Conservation (phyloP, 1,284 basidiomycete species). For the Athelia sp. region DNA sequence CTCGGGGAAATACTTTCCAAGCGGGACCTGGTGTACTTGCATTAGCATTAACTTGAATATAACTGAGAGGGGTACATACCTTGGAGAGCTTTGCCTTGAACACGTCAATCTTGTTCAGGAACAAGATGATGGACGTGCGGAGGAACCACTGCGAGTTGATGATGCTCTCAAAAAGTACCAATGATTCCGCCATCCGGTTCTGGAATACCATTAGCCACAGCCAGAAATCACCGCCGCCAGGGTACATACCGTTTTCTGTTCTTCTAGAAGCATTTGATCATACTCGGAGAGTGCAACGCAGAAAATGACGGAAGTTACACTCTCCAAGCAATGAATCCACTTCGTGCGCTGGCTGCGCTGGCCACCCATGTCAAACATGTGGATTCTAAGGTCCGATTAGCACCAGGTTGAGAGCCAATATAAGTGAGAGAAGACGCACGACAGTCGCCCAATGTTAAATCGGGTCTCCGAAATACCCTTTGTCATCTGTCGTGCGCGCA, state of each 20-base stretch:
- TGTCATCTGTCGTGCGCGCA: constrained; percentile 87
- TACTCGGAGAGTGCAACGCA: constrained; percentile 94
- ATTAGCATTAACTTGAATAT: not conserved
- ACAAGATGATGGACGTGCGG: constrained; percentile 88
- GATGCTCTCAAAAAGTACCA: constrained; percentile 91
- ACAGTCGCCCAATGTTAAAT: constrained; percentile 64
- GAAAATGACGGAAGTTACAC: constrained; percentile 93
- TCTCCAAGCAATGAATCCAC: constrained; percentile 94
- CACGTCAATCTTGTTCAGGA: constrained; percentile 94
- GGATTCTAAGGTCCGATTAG: constrained; percentile 60
- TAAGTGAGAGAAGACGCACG: constrained; percentile 58
- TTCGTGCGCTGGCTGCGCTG: constrained; percentile 93
- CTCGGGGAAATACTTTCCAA: constrained; percentile 91
- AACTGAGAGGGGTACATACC: constrained; percentile 29
- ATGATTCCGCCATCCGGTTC: constrained; percentile 95
- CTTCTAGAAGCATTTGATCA: constrained; percentile 86
- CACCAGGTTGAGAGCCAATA: constrained; percentile 17
- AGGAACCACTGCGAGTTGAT: constrained; percentile 99
- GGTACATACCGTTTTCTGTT: constrained; percentile 64
- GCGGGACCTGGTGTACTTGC: constrained; percentile 50
- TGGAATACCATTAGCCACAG: constrained; percentile 23
- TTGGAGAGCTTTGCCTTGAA: constrained; percentile 93
- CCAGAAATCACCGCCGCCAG: constrained; percentile 18
- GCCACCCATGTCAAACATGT: constrained; percentile 93
- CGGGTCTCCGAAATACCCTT: constrained; percentile 92